Evolutionary conservation across 2,329 filamentous ascomycete genomes (phyloP), one percentile per base, ranked within the genome.

Genomic region (Penicillium olsonii): DNA sequence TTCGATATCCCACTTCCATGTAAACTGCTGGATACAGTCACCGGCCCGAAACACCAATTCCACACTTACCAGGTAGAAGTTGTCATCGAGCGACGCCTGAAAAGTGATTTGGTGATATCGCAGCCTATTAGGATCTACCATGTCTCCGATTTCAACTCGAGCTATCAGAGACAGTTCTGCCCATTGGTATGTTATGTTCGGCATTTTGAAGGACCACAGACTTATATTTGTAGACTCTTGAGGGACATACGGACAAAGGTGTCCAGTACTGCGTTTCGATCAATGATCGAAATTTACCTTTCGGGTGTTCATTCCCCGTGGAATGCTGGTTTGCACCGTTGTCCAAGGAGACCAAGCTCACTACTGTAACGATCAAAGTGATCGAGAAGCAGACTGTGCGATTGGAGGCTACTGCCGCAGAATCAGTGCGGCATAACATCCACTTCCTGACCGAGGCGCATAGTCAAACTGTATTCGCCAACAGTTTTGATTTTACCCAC

Each of bases 191-290:
- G 47, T 45, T 5, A 6, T 15, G 26, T 15, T 19, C 5, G 19
- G 1, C 5, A 11, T 19, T n/a, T 20, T 14, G 3, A 9, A 2
- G 0, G 1, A 18, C 5, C 24, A 26, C 17, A 37, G 1, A 15
- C 17, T 37, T 2, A 39, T 2, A 20, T 22, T 35, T 39, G 3
- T 35, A 62, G 60, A 38, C 43, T n/a, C 34, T 55, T 5, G 52
- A 52, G 38, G 37, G 44, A 3, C 42, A 41, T 9, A 48, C 39
- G 9, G 40, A 52, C 3, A 11, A 60, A 7, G 40, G 52, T 7
- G 31, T 56, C 1, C 52, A 58, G 35, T 62, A 61, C 27, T 34
- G 39, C 18, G 26, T 62, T 11, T 61, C 60, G 5, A 54, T 62
- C 3, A 48, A 52, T 2, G 47, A 56, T 10, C 37, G 38, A 5